A percentile compares a stretch with the other conserved stretches of the same genome.
Conservation (phyloP, 2,329 filamentous ascomycete species). For the Pestalotiopsis sp. region DNA sequence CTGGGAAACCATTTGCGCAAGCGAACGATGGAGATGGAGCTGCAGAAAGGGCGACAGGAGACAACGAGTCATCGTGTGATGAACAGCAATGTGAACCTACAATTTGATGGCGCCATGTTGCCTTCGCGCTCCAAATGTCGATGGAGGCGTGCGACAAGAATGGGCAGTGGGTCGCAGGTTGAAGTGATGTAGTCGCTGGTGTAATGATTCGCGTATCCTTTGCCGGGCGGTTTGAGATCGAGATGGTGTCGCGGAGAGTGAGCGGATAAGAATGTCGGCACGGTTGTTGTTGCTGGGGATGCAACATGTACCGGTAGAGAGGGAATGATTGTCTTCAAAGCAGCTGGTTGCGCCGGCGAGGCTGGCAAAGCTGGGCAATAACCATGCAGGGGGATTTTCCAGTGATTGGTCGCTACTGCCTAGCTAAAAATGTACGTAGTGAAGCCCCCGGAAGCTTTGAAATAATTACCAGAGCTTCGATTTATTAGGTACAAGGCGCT, state of each 20-base stretch:
- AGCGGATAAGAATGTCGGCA: neutral
- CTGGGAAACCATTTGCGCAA: too few relatives aligned
- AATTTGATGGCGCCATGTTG: slow-evolving; percentile 12
- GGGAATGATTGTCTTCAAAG: neutral
- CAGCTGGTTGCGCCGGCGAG: neutral
- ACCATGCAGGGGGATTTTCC: neutral
- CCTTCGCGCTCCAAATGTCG: neutral
- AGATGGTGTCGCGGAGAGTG: neutral
- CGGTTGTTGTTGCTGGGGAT: neutral
- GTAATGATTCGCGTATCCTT: neutral
- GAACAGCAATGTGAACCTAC: neutral
- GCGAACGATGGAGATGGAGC: neutral
- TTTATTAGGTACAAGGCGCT: neutral
- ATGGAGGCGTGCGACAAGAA: neutral
- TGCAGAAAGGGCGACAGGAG: neutral
- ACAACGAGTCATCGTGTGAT: neutral
- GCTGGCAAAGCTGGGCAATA: neutral
- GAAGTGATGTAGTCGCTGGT: neutral
- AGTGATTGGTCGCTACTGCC: neutral
- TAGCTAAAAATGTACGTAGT: neutral
- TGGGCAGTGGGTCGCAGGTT: neutral
- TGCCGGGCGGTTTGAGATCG: too few relatives aligned
- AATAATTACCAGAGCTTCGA: neutral
- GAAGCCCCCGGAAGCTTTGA: too few relatives aligned
- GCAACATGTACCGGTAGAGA: neutral